A percentile compares a stretch with the other conserved stretches of the same genome.
Evolutionary conservation across 257 asterid species (phyloP).

Genomic region (Eucommia ulmoides): DNA sequence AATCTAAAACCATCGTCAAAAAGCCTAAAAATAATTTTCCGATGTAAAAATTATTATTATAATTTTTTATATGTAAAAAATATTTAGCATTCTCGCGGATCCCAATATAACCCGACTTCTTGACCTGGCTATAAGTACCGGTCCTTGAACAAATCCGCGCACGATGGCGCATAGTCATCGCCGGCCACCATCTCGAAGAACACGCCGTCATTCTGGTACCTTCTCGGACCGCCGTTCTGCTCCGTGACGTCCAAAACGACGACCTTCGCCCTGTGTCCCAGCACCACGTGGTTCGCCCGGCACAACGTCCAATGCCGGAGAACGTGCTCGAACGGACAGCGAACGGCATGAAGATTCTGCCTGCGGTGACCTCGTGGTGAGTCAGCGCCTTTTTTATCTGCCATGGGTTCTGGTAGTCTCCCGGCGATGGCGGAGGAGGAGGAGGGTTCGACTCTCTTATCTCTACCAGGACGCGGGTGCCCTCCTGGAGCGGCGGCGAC

Average conservation of each 20-base stretch:
- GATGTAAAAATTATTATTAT: too few relatives aligned
- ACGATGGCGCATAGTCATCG: conserved; percentile 20
- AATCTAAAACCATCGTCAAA: too few relatives aligned
- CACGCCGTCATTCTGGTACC: conserved; percentile 10
- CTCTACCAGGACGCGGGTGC: conserved; percentile 30
- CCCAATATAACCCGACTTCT: conserved; percentile 39
- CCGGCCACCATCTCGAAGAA: conserved; percentile 22
- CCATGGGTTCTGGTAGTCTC: conserved; percentile 35
- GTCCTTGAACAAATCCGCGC: conserved; percentile 29
- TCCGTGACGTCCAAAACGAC: conserved; percentile 42
- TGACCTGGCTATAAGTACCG: conserved; percentile 23
- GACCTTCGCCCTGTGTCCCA: conserved; percentile 22
- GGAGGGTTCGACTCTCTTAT: conserved; percentile 23
- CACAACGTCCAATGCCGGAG: conserved; percentile 36
- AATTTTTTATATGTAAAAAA: too few relatives aligned
- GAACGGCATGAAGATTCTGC: conserved; percentile 22
- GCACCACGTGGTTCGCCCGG: conserved; percentile 22
- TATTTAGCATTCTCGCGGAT: too few relatives aligned
- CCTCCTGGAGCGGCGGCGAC: not conserved
- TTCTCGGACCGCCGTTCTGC: conserved; percentile 17
- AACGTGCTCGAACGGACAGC: conserved; percentile 28
- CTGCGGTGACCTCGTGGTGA: conserved; percentile 18
- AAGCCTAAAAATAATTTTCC: too few relatives aligned
- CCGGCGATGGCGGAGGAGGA: too few relatives aligned
- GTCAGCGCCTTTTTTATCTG: conserved; percentile 28